These are phyloP conservation scores for Dichotomopilus funicola DNA, from an alignment of 2,329 filamentous ascomycete species.

Conservation along the genomic window DNA sequence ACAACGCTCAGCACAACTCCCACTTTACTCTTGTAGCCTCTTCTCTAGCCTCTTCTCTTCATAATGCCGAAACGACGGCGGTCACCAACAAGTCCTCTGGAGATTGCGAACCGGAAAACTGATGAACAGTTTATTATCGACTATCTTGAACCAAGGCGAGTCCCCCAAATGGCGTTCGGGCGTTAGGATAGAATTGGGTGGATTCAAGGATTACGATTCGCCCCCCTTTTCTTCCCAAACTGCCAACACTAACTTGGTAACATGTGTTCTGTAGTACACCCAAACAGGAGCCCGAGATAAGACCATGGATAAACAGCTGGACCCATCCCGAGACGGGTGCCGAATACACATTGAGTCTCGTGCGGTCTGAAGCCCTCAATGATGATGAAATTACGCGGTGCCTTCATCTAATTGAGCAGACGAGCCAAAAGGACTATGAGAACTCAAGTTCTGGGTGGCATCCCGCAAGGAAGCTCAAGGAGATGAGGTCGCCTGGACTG, in stretches of 20 bases:
- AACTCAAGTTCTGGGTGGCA: constrained; percentile 59
- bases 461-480: constrained; percentile 50
- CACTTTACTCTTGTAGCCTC: too few relatives aligned
- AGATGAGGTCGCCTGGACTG: constrained; percentile 63
- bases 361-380: constrained; percentile 33
- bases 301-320: constrained; percentile 37
- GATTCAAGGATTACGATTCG: too few relatives aligned
- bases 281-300: background rate
- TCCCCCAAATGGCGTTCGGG: background rate
- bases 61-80: constrained; percentile 26
- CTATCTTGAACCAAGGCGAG: constrained; percentile 38
- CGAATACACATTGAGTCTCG: constrained; percentile 40
- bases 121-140: constrained; percentile 43
- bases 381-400: constrained; percentile 45
- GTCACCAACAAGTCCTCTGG: constrained; percentile 31
- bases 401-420: constrained; percentile 53
- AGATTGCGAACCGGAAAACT: constrained; percentile 41
- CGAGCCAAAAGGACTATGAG: constrained; percentile 59
- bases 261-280: background rate
- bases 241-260: background rate
- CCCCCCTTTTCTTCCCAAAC: too few relatives aligned
- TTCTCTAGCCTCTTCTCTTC: too few relatives aligned
- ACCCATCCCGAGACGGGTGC: constrained; percentile 40
- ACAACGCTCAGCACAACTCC: too few relatives aligned
- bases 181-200: too few relatives aligned